Evolutionary conservation across 2,329 filamentous ascomycete genomes (phyloP), one percentile per base, ranked within the genome.

Genomic region (Aureobasidium pullulans): DNA sequence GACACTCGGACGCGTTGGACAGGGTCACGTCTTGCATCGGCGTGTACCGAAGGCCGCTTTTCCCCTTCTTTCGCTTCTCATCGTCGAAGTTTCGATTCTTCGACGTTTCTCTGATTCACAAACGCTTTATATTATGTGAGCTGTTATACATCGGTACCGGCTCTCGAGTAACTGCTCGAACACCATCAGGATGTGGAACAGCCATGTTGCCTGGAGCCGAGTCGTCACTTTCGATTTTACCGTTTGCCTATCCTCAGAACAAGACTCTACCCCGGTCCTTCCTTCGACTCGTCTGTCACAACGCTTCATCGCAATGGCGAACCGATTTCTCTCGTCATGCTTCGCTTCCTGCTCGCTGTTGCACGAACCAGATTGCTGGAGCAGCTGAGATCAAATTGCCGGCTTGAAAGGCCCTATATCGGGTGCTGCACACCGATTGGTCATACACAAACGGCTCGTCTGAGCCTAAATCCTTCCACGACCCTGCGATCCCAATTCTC

Each of bases 201-300:
- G 29, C 3, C 19, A 52, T n/a, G 40, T 3, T 40, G 11, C 36
- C 36, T 31, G 19, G 48, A 40, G 15, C 23, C 1, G 29, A 29
- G 15, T 49, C 48, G 48, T 52, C 48, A 40, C 19, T 52, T 52
- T 40, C 48, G 23, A 52, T 52, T 34, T 52, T 52, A 40, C 36
- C 48, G 36, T 52, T 52, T 40, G 15, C 15, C 13, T 31, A 16
- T 28, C 28, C 23, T 32, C 15, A 2, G 6, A 39, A 19, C 48
- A 52, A 34, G 8, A 40, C 23, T n/a, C 48, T 13, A n/a, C n/a
- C 15, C 6, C 23, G 23, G 23, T 2, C 23, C 2, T 23, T 23
- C 2, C 23, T 23, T 23, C 23, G 23, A 23, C 23, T 23, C 23
- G 23, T 23, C 23, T 23, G 23, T 23, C 23, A 23, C 23, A 23